phyloP scores from a whole-genome alignment of 1,284 basidiomycete genomes.

The Cutaneotrichosporon sp. region DNA sequence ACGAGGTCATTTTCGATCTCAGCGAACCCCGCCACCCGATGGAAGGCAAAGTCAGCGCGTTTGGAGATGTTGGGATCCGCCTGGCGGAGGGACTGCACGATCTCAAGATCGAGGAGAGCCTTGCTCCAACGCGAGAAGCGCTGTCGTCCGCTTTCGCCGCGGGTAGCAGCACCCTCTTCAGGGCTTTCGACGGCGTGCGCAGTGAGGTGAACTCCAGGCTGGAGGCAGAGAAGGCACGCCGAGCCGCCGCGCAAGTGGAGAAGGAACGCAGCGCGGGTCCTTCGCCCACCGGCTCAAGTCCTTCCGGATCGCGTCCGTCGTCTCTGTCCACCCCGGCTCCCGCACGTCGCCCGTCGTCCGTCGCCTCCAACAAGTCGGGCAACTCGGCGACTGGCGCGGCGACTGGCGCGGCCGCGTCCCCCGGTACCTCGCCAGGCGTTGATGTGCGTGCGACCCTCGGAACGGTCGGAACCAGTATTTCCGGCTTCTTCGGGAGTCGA shows the following conservation, averaged over 20 bases:
- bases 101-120: constrained; percentile 78
- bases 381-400: neutral
- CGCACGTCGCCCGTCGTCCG: neutral
- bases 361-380: neutral
- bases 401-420: neutral
- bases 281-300: neutral
- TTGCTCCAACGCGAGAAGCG: constrained; percentile 80
- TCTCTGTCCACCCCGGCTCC: neutral
- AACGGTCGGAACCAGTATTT: neutral
- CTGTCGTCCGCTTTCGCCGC: constrained; percentile 68
- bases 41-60: constrained; percentile 76
- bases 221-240: constrained; percentile 20
- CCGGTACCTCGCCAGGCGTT: neutral
- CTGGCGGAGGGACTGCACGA: constrained; percentile 83
- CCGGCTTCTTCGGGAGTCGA: constrained; percentile 3
- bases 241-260: constrained; percentile 2
- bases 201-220: constrained; percentile 39
- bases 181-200: constrained; percentile 78
- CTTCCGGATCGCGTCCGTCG: neutral
- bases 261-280: neutral
- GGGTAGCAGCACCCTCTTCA: constrained; percentile 77
- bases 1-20: constrained; percentile 84
- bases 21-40: constrained; percentile 87
- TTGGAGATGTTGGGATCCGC: constrained; percentile 80
- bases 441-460: constrained; percentile 1